These are phyloP conservation scores for Actinomucor elegans DNA, from an alignment of 371 early-diverging fungal species.

Conservation along the genomic window DNA sequence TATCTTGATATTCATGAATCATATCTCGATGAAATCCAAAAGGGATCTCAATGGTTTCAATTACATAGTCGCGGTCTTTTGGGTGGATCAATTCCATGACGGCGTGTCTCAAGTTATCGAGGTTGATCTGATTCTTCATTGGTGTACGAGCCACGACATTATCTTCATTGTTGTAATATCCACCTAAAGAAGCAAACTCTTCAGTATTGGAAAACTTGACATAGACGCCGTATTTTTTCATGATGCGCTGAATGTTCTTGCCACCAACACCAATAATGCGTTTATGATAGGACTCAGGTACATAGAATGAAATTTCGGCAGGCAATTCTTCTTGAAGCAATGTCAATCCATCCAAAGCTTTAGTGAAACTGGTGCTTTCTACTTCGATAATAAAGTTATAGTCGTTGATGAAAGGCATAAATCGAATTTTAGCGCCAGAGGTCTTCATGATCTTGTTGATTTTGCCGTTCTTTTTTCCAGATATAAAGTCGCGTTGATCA, in stretches of 20 bases:
- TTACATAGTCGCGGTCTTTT: constrained; percentile 54
- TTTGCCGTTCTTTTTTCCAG: constrained; percentile 95
- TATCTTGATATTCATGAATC: constrained; percentile 40
- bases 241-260: constrained; percentile 92
- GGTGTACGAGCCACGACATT: constrained; percentile 91
- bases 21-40: constrained; percentile 47
- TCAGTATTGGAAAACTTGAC: constrained; percentile 90
- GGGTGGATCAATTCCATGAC: constrained; percentile 74
- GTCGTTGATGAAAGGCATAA: constrained; percentile 60
- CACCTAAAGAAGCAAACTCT: constrained; percentile 76
- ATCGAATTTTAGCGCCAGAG: constrained; percentile 58
- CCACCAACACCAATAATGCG: constrained; percentile 94
- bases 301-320: constrained; percentile 83
- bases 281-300: constrained; percentile 90
- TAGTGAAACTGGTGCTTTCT: constrained; percentile 52
- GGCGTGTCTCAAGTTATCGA: constrained; percentile 67
- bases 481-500: constrained; percentile 90
- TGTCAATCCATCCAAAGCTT: constrained; percentile 67
- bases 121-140: constrained; percentile 73
- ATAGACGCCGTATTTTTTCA: constrained; percentile 95
- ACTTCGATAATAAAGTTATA: constrained; percentile 81
- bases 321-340: constrained; percentile 84
- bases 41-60: constrained; percentile 39
- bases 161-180: constrained; percentile 78
- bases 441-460: constrained; percentile 85